Base-by-base conservation (phyloP, 1,284 basidiomycete genomes). In the Malassezia japonica region DNA sequence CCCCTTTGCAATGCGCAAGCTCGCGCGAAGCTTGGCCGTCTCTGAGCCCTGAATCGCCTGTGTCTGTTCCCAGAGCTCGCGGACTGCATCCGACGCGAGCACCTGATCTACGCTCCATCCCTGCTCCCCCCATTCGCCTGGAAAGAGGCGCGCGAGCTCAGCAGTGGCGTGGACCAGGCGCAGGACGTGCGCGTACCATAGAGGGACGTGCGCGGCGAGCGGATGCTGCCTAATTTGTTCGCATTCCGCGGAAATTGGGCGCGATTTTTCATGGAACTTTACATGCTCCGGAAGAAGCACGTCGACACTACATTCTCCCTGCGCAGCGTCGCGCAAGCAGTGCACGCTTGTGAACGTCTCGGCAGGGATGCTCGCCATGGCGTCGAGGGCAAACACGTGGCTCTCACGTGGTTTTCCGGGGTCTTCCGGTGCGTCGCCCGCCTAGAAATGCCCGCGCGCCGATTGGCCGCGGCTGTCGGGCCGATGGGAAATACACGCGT, bases 121-220 rank as follows among this genome's bases (percentile, higher is more conserved):
- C 6, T 16, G 23, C 12, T 13, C 13, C 3, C 46, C 27, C 46
- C 51, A 54, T 18, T 13, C 29, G 6, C 16, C 45, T 4, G 50
- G 50, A 24, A 34, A 54, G 10, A 39, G n/a, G 3, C 16, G 15
- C 24, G 27, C 21, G 7, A 54, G 29, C 15, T 28, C 31, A 1
- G 24, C 16, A 10, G 46, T n/a, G 4, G 46, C 40, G 18, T 44
- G 25, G 27, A 40, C 32, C 13, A 54, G 23, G 6, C 51, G 51
- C 3, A 15, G 47, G 13, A 54, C 38, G 23, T 54, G 51, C 25
- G 46, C 33, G 7, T 23, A 13, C 37, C 40, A 54, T 9, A 54
- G 34, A 23, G 51, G 51, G 8, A 54, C 35, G 47, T 54, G 51
- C 51, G 31, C 35, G 5, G 51, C 51, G 15, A 54, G 33, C 0